Base-by-base conservation (phyloP, 169 alveolate genomes). In the Plasmodium knowlesi region DNA sequence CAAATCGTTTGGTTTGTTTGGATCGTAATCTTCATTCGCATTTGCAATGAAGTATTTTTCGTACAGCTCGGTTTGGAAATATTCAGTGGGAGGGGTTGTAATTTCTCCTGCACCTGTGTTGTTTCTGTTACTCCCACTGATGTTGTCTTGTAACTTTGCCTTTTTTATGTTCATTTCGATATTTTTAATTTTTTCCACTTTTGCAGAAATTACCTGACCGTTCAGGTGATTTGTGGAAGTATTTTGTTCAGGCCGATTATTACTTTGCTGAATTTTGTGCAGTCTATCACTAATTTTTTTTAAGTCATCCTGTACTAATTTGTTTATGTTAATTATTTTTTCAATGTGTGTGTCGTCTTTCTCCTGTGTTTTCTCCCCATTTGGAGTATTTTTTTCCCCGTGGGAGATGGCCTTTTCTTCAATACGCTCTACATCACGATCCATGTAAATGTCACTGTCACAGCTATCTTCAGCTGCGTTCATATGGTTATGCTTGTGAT, bases 11-110 rank as follows among this genome's bases (percentile, higher is more conserved):
- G 95, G 95, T 25, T 71, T 91, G 22, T 46, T 82, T n/a, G 95
- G 95, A 28, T 91, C 92, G 53, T 91, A 91, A 82, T 91, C 95
- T 91, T 91, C 95, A 57, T 91, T 82, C 30, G 92, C 95, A 54
- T 91, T 53, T 70, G 61, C n/a, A 8, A 91, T 91, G 57, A 91
- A 91, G 53, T 91, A 91, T 91, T 91, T 91, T 16, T 91, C 92
- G 61, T 91, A 91, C 67, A 91, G 84, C 8, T 46, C 92, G 39
- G 74, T 22, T 70, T 81, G 53, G 73, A 71, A 46, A 53, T 79
- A 28, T 28, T 78, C 83, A 61, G 54, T 22, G 2, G 53, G 5
- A n/a, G 22, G 37, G 41, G 22, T 50, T 19, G 83, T 73, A 0
- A 32, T 4, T 25, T 53, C 41, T 10, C 43, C 81, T 16, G 14